Percentiles rank a stretch among this genome's conserved stretches.
Evolutionary conservation across 2,329 filamentous ascomycete genomes (phyloP).

Genomic region (Penicillium decumbens): DNA sequence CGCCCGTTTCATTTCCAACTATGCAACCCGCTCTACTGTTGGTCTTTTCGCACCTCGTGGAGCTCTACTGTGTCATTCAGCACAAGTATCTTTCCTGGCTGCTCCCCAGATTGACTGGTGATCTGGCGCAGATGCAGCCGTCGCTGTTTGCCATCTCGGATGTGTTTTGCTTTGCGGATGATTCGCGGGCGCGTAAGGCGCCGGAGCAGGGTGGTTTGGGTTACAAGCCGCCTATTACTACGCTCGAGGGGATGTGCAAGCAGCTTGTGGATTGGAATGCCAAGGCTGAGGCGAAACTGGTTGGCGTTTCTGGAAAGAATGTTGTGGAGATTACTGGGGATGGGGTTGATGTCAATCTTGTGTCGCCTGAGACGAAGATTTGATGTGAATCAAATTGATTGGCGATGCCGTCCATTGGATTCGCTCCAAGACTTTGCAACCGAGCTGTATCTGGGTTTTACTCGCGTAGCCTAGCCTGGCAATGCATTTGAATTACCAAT

Average conservation of each 20-base stretch:
- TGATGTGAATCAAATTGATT: background rate
- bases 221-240: constrained; percentile 30
- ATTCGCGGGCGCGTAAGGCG: constrained; percentile 24
- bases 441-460: background rate
- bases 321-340: constrained; percentile 12
- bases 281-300: constrained; percentile 14
- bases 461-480: background rate
- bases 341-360: constrained; percentile 18
- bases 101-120: constrained; percentile 23
- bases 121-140: constrained; percentile 31
- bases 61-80: constrained; percentile 30
- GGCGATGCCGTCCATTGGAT: background rate
- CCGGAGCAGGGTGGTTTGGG: constrained; percentile 32
- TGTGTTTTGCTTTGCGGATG: constrained; percentile 28
- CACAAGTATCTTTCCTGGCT: constrained; percentile 24
- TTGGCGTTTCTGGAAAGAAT: constrained; percentile 9
- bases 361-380: constrained; percentile 13
- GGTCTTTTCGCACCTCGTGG: constrained; percentile 30
- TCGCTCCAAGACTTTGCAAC: background rate
- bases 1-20: constrained; percentile 26
- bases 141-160: constrained; percentile 30
- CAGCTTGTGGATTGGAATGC: constrained; percentile 34
- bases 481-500: background rate
- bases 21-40: constrained; percentile 27
- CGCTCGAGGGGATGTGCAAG: constrained; percentile 33